Percentiles rank a stretch among this genome's conserved stretches.
These are phyloP conservation scores for Panicum hallii DNA, from an alignment of 202 grass and related monocot species.

Conservation along the genomic window DNA sequence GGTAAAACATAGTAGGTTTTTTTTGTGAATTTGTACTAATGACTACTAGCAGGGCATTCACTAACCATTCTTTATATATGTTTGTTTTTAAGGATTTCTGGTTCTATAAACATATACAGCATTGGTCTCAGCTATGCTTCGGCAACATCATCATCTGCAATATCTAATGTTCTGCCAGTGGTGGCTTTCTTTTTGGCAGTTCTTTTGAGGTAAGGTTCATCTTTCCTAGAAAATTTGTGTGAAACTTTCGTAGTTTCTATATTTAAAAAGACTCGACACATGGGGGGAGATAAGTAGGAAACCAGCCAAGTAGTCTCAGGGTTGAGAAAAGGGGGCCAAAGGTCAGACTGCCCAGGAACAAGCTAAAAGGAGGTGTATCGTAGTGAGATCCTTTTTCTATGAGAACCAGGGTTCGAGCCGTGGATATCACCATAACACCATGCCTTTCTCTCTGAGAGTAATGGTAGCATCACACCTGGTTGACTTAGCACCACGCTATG, in stretches of 20 bases:
- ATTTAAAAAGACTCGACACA: neutral
- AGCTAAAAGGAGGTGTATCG: too few species aligned
- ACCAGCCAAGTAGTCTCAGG: too few species aligned
- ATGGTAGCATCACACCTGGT: too few species aligned
- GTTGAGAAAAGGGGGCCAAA: too few species aligned
- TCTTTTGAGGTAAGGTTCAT: slow-evolving; percentile 37
- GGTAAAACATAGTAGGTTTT: neutral
- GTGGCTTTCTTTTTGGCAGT: slow-evolving; percentile 47
- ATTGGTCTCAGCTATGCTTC: slow-evolving; percentile 49
- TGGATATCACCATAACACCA: too few species aligned
- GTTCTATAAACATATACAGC: slow-evolving; percentile 36
- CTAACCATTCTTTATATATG: neutral
- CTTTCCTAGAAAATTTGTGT: neutral
- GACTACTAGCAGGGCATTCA: neutral
- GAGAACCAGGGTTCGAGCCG: too few species aligned
- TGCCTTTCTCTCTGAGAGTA: too few species aligned
- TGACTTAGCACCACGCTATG: too few species aligned
- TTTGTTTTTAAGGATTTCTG: slow-evolving; percentile 32
- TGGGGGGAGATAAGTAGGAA: too few species aligned
- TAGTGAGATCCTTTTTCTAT: too few species aligned
- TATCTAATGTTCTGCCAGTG: slow-evolving; percentile 40
- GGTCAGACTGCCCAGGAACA: too few species aligned
- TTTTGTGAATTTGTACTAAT: neutral
- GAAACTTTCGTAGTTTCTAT: neutral
- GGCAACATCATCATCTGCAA: slow-evolving; percentile 41